Conservation (phyloP, 2,329 filamentous ascomycete genomes). For the Sporothrix brasiliensis region DNA sequence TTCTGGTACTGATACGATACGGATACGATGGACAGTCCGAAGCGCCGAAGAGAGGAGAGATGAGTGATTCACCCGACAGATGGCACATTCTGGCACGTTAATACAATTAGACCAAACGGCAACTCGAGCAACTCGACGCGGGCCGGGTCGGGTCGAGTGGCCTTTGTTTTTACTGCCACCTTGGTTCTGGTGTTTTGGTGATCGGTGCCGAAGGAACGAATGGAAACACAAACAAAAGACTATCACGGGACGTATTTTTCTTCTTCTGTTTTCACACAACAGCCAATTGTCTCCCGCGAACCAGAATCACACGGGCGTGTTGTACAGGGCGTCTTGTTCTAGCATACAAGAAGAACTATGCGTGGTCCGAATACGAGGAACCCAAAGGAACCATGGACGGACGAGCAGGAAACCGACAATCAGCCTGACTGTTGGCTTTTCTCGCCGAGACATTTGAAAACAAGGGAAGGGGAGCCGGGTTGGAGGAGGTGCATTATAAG, state of each 20-base stretch:
- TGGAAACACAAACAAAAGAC: background rate
- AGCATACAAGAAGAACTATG: background rate
- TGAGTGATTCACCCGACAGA: background rate
- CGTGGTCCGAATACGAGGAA: background rate
- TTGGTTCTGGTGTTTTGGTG: background rate
- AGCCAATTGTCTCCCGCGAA: background rate
- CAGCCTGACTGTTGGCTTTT: background rate
- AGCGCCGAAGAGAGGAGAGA: background rate
- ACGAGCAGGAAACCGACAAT: background rate
- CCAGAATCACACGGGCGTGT: background rate
- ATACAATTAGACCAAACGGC: background rate
- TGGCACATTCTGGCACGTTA: background rate
- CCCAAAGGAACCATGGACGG: background rate
- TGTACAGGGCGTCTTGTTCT: background rate
- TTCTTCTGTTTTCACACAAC: background rate
- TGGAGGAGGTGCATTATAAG: background rate
- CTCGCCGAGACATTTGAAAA: conserved; percentile 1
- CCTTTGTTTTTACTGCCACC: background rate
- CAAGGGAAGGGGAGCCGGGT: conserved; percentile 1
- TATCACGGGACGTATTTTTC: conserved; percentile 15
- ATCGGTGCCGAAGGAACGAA: background rate
- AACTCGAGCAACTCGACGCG: background rate
- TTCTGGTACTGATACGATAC: background rate
- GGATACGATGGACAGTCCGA: background rate
- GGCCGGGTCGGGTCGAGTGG: conserved; percentile 10